These are phyloP conservation scores for Trypanosoma mega DNA, from an alignment of 208 protist species.

Conservation along the genomic window DNA sequence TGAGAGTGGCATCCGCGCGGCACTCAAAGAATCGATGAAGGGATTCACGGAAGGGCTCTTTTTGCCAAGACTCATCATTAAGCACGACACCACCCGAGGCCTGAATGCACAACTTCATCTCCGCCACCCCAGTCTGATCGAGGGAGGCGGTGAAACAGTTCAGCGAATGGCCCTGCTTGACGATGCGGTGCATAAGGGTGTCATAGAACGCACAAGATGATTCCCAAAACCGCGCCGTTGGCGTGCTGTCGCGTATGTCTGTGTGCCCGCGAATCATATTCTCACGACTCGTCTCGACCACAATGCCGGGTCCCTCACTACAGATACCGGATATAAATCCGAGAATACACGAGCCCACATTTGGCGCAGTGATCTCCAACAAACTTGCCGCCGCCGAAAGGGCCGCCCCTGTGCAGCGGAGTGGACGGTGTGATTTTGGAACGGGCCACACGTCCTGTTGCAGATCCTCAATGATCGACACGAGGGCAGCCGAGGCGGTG, in stretches of 20 bases:
- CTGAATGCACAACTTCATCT: conserved; percentile 96
- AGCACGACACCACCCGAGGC: conserved; percentile 95
- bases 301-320: conserved; percentile 94
- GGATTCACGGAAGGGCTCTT: conserved; percentile 95
- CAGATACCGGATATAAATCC: conserved; percentile 95
- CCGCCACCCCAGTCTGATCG: conserved; percentile 96
- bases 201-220: conserved; percentile 93
- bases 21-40: conserved; percentile 90
- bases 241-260: conserved; percentile 93
- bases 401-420: conserved; percentile 96
- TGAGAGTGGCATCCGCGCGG: conserved; percentile 70
- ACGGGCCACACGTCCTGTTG: conserved; percentile 96
- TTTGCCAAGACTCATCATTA: conserved; percentile 96
- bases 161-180: conserved; percentile 93
- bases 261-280: conserved; percentile 96
- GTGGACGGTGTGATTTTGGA: conserved; percentile 83
- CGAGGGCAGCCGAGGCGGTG: conserved; percentile 66
- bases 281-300: conserved; percentile 88
- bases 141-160: conserved; percentile 97
- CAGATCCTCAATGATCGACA: conserved; percentile 94
- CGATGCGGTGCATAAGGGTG: conserved; percentile 92
- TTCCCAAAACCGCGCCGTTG: conserved; percentile 72
- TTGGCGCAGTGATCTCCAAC: conserved; percentile 87
- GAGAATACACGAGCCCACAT: conserved; percentile 94
- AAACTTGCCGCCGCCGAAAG: conserved; percentile 95